Conservation (phyloP, 257 asterid genomes). For the Ligustrum vulgare region DNA sequence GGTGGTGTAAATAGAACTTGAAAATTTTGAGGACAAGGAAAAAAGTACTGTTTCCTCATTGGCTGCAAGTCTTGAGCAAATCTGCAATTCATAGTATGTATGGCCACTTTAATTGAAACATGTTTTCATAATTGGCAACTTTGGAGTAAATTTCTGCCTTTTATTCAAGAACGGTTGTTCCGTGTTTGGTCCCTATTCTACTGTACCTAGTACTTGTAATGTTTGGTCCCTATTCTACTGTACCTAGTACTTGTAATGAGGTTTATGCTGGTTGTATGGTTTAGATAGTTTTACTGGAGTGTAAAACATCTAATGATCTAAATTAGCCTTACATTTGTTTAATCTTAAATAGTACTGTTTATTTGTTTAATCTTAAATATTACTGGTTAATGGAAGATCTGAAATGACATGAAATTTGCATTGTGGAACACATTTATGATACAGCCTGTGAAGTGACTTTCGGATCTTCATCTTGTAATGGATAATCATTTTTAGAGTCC, state of each 20-base stretch:
- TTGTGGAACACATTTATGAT: constrained; percentile 1
- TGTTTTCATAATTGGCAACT: background rate
- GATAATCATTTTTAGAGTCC: background rate
- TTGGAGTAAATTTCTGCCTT: background rate
- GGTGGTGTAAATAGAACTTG: background rate
- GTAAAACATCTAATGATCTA: background rate
- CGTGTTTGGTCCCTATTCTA: background rate
- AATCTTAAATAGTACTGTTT: background rate
- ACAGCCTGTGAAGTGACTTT: constrained; percentile 10
- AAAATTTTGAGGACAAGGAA: background rate
- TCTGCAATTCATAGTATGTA: background rate
- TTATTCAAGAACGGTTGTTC: background rate
- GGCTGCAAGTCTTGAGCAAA: background rate
- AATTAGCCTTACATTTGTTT: background rate
- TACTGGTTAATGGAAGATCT: background rate
- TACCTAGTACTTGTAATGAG: background rate
- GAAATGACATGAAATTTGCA: background rate
- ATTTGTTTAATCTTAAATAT: background rate
- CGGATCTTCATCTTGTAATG: background rate
- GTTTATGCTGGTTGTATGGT: background rate
- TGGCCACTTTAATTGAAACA: background rate
- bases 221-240: background rate
- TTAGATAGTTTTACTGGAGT: background rate
- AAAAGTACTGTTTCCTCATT: background rate
- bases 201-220: background rate